These are phyloP conservation scores for Setaria italica DNA, from an alignment of 202 grass and related monocot species.

Conservation along the genomic window DNA sequence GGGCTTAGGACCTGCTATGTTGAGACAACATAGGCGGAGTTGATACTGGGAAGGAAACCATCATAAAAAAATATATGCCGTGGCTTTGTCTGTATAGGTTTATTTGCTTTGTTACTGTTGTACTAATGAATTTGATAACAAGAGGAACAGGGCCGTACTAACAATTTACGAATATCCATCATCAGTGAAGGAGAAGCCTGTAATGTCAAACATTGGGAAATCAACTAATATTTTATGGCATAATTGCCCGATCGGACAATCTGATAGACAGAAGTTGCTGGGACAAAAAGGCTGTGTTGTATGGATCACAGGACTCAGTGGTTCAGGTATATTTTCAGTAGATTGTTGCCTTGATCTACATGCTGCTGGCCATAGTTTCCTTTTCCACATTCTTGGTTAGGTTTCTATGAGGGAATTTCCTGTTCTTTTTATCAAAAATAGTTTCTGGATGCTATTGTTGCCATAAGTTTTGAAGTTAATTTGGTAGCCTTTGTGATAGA, in stretches of 20 bases:
- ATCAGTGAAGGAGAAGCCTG: constrained; percentile 59
- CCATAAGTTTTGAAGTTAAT: constrained; percentile 1
- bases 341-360: constrained; percentile 30
- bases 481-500: constrained; percentile 21
- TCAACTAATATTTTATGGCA: constrained; percentile 97
- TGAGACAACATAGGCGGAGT: too few species aligned
- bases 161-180: constrained; percentile 42
- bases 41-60: background rate
- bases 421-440: background rate
- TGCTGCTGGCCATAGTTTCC: background rate
- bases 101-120: background rate
- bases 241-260: constrained; percentile 83
- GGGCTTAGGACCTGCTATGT: too few species aligned
- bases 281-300: constrained; percentile 91
- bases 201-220: constrained; percentile 76
- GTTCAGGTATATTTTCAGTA: constrained; percentile 70
- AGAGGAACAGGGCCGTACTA: constrained; percentile 7
- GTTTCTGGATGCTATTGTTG: background rate
- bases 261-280: constrained; percentile 78
- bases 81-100: constrained; percentile 5
- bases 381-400: constrained; percentile 28
- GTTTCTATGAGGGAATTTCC: constrained; percentile 7
- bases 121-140: constrained; percentile 29
- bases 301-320: constrained; percentile 97
- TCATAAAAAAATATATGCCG: background rate